These are phyloP conservation scores for Talaromyces sp. DNA, from an alignment of 2,329 filamentous ascomycete species.

Conservation along the genomic window DNA sequence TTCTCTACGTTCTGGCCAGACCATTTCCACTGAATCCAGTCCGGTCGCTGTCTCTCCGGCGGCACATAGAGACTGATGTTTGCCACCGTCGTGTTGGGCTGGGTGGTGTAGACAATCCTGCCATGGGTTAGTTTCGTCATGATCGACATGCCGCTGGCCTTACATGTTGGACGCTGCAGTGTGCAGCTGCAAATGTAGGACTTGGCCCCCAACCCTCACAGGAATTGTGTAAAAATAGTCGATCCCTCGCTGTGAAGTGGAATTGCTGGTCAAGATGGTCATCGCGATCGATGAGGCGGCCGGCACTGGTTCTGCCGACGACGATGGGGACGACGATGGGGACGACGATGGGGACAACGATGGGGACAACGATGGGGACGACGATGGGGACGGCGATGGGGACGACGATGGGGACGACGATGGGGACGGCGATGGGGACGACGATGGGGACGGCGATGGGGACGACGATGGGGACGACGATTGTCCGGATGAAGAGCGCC, in stretches of 20 bases:
- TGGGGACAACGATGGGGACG: background rate
- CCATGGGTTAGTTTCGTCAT: background rate
- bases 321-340: background rate
- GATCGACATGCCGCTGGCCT: background rate
- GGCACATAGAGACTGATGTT: background rate
- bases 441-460: background rate
- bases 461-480: background rate
- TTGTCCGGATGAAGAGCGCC: no score
- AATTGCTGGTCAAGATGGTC: background rate
- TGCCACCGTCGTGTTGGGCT: background rate
- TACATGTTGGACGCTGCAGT: background rate
- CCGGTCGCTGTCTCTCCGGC: background rate
- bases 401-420: background rate
- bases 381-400: background rate
- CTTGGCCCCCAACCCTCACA: background rate
- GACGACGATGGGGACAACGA: background rate
- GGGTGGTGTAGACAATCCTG: background rate
- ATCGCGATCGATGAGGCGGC: background rate
- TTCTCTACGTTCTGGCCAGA: background rate
- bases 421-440: background rate
- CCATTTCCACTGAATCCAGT: background rate
- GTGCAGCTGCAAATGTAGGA: background rate
- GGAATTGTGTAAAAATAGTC: background rate
- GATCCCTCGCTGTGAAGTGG: background rate
- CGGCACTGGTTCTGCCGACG: background rate